Conservation (phyloP, 2,329 filamentous ascomycete genomes). For the Dryadomyces quercus-mongolicae region DNA sequence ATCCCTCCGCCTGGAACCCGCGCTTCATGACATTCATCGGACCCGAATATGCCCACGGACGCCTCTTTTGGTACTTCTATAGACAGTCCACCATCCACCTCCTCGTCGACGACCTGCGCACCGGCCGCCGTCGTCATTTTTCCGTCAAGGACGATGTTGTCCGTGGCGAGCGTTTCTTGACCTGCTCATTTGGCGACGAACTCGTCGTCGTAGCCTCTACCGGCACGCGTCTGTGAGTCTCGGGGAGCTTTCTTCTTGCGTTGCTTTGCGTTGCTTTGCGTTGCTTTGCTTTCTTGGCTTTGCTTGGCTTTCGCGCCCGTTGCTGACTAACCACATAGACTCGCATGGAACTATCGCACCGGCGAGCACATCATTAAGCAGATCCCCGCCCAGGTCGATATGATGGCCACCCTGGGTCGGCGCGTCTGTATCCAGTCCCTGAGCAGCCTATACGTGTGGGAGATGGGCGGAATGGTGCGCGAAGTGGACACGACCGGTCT, state of each 20-base stretch:
- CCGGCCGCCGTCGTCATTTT: neutral
- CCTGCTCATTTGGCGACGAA: constrained; percentile 7
- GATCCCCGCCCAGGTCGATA: constrained; percentile 8
- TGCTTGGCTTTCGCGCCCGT: too few relatives aligned
- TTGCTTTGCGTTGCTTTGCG: neutral
- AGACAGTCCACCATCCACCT: neutral
- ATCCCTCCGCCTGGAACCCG: neutral
- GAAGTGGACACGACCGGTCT: constrained; percentile 7
- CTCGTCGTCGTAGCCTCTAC: constrained; percentile 4
- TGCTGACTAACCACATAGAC: constrained; percentile 1
- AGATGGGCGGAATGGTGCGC: constrained; percentile 5
- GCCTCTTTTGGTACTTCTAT: constrained; percentile 9
- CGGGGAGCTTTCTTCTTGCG: too few relatives aligned
- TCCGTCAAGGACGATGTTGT: neutral
- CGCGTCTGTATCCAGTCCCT: constrained; percentile 7
- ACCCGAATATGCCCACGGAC: constrained; percentile 9
- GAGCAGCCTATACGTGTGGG: constrained; percentile 7
- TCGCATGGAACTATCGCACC: constrained; percentile 9
- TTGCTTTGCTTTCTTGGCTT: too few relatives aligned
- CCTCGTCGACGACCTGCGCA: constrained; percentile 10
- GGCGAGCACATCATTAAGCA: constrained; percentile 4
- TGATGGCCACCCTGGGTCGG: constrained; percentile 7
- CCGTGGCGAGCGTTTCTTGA: constrained; percentile 4
- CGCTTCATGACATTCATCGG: neutral
- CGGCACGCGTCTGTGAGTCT: constrained; percentile 4